Conservation (phyloP, 2,329 filamentous ascomycete genomes). For the Didymella keratinophila region DNA sequence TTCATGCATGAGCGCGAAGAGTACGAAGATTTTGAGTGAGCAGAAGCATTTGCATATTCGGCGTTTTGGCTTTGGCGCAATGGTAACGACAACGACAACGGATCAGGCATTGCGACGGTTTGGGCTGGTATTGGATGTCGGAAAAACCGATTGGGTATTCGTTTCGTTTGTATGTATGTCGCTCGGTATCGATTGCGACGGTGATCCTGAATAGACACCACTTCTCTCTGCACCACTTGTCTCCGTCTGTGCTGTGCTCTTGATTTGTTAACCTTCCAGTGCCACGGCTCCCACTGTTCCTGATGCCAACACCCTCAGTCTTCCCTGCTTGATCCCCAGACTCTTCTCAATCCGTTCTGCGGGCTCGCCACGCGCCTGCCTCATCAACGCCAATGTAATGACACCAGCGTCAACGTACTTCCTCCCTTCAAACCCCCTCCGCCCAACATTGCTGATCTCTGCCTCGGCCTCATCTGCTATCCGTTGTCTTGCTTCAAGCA, state of each 20-base stretch:
- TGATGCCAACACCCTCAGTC: conserved; percentile 38
- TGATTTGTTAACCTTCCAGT: conserved; percentile 18
- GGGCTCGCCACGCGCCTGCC: conserved; percentile 39
- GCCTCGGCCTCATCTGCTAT: conserved; percentile 62
- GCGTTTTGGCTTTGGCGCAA: conserved; percentile 33
- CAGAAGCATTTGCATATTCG: conserved; percentile 20
- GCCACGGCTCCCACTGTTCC: conserved; percentile 37
- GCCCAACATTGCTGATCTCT: conserved; percentile 59
- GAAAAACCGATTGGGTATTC: conserved; percentile 21
- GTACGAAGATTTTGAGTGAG: conserved; percentile 29
- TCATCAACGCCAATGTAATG: conserved; percentile 50
- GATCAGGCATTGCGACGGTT: conserved; percentile 31
- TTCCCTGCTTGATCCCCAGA: conserved; percentile 45
- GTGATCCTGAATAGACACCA: conserved; percentile 10
- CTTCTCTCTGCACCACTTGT: conserved; percentile 1
- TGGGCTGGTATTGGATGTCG: conserved; percentile 21
- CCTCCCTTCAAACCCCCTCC: conserved; percentile 52
- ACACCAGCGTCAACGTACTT: conserved; percentile 56
- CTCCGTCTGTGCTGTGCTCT: neutral
- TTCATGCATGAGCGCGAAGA: conserved; percentile 50
- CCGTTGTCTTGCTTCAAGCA: conserved; percentile 60
- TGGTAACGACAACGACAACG: conserved; percentile 25
- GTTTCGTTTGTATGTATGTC: conserved; percentile 31
- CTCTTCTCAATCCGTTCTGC: conserved; percentile 42
- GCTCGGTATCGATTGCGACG: conserved; percentile 27